A percentile compares a stretch with the other conserved stretches of the same genome.
These are phyloP conservation scores for Vitis rupestris DNA, from an alignment of 164 flowering plant species.

Conservation along the genomic window DNA sequence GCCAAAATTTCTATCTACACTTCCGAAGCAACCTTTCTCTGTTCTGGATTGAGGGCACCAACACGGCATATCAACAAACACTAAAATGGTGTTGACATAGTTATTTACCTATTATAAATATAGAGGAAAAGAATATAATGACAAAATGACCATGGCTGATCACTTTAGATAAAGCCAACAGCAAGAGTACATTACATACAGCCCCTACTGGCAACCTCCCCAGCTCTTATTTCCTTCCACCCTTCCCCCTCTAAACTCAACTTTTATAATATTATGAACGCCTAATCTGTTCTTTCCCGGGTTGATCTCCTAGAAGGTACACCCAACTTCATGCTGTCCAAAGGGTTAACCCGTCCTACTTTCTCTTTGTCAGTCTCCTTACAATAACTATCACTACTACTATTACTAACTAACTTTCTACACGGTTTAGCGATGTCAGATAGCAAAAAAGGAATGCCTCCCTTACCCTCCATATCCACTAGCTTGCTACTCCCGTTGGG, in stretches of 20 bases:
- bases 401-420: conserved; percentile 45
- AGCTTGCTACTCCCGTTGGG: conserved; percentile 7
- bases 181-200: conserved; percentile 24
- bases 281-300: conserved; percentile 35
- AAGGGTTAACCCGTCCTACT: conserved; percentile 36
- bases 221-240: neutral
- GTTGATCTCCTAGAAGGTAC: conserved; percentile 37
- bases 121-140: conserved; percentile 7
- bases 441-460: conserved; percentile 28
- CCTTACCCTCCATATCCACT: conserved; percentile 21
- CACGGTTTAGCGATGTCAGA: conserved; percentile 43
- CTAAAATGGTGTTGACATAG: no score
- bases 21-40: no score
- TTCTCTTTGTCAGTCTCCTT: conserved; percentile 40
- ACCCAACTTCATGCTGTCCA: conserved; percentile 26
- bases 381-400: conserved; percentile 28
- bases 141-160: conserved; percentile 23
- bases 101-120: conserved; percentile 3
- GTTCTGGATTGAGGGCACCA: no score
- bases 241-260: conserved; percentile 9
- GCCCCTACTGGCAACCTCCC: neutral
- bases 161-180: conserved; percentile 13
- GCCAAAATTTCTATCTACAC: no score
- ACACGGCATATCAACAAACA: no score
- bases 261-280: neutral